Evolutionary conservation across 805 yeast genomes (phyloP).

Genomic region (Metschnikowia similis): DNA sequence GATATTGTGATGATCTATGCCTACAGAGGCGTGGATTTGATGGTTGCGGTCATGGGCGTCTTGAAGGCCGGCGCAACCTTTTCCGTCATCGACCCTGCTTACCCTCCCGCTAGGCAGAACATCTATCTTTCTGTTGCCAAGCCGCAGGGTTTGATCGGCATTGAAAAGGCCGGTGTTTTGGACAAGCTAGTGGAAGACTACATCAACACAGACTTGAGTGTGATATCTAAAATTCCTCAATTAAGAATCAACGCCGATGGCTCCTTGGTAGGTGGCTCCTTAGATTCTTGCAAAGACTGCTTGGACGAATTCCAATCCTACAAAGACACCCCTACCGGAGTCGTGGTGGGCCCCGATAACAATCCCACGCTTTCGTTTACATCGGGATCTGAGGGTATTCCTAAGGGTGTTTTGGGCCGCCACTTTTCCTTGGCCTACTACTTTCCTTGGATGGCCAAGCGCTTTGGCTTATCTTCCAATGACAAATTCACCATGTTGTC

Average conservation of each 20-base stretch:
- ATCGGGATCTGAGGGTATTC: slow-evolving; percentile 96
- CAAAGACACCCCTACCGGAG: slow-evolving; percentile 69
- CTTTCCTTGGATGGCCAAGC: slow-evolving; percentile 97
- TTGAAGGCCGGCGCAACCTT: slow-evolving; percentile 98
- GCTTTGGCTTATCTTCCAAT: slow-evolving; percentile 68
- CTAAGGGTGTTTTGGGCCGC: slow-evolving; percentile 98
- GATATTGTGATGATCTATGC: slow-evolving; percentile 98
- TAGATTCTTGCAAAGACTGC: slow-evolving; percentile 40
- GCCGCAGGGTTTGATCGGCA: slow-evolving; percentile 86
- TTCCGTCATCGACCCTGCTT: slow-evolving; percentile 97
- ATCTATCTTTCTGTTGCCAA: slow-evolving; percentile 89
- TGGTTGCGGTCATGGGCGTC: slow-evolving; percentile 97
- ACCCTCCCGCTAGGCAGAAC: slow-evolving; percentile 97
- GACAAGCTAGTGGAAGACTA: slow-evolving; percentile 76
- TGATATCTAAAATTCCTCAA: slow-evolving; percentile 70
- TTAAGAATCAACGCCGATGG: slow-evolving; percentile 79
- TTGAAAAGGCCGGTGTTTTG: slow-evolving; percentile 83
- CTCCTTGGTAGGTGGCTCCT: slow-evolving; percentile 54
- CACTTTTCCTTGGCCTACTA: slow-evolving; percentile 95
- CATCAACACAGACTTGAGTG: slow-evolving; percentile 65
- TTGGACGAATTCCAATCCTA: slow-evolving; percentile 43
- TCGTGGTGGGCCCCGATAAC: slow-evolving; percentile 93
- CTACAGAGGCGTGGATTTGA: slow-evolving; percentile 92
- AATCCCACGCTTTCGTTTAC: slow-evolving; percentile 96
- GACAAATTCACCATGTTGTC: slow-evolving; percentile 96